Evolutionary conservation across 2,329 filamentous ascomycete species (phyloP).

Genomic region (Ceratocystis ficicola): DNA sequence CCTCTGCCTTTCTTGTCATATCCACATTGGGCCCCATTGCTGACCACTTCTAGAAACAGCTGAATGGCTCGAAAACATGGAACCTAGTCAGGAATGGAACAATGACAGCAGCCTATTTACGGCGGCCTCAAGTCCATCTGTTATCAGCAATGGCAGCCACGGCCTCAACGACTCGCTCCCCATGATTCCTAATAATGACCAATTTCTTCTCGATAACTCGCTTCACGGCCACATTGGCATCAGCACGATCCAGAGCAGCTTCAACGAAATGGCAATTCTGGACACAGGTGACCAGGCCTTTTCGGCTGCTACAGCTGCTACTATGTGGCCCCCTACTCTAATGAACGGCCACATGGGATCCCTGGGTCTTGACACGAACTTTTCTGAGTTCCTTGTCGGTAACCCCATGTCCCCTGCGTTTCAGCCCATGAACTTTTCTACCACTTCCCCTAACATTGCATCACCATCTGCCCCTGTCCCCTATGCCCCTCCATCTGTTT

Average conservation of each 20-base stretch:
- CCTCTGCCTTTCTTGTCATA: neutral
- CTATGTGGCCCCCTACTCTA: constrained; percentile 58
- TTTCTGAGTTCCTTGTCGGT: constrained; percentile 22
- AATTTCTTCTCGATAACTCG: constrained; percentile 18
- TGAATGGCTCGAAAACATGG: constrained; percentile 18
- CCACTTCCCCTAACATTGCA: constrained; percentile 5
- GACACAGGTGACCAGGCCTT: constrained; percentile 28
- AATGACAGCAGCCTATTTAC: constrained; percentile 32
- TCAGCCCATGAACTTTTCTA: constrained; percentile 19
- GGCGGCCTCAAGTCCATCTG: constrained; percentile 88
- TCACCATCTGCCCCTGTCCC: constrained; percentile 5
- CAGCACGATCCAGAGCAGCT: constrained; percentile 75
- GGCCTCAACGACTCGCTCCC: constrained; percentile 33
- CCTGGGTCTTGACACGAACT: constrained; percentile 21
- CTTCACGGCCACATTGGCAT: constrained; percentile 39
- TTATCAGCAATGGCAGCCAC: constrained; percentile 88
- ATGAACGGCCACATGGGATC: constrained; percentile 35
- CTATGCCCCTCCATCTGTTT: neutral
- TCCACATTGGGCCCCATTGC: constrained; percentile 9
- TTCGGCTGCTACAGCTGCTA: constrained; percentile 29
- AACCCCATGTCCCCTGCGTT: constrained; percentile 20
- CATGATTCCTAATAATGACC: constrained; percentile 21
- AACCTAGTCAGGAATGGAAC: constrained; percentile 14
- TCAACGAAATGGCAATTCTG: constrained; percentile 47
- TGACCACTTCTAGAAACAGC: constrained; percentile 19